Evolutionary conservation across 176 grass and related monocot genomes (phyloP).

Genomic region (Saccharum officinarum): DNA sequence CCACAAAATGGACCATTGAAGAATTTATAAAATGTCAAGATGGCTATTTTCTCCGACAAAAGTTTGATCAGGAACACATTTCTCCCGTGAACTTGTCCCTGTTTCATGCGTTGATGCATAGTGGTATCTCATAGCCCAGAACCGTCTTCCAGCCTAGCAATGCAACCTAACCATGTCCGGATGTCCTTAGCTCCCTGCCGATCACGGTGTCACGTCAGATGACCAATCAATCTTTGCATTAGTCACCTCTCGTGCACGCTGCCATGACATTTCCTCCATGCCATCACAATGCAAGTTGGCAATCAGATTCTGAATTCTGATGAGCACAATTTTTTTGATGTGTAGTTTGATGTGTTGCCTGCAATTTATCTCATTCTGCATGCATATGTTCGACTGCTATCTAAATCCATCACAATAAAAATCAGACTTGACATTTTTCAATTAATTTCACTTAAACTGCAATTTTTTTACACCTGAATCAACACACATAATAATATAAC

Average conservation of each 20-base stretch:
- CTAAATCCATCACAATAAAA: neutral
- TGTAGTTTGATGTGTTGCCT: slow-evolving; percentile 22
- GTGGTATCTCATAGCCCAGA: slow-evolving; percentile 43
- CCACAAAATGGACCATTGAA: slow-evolving; percentile 22
- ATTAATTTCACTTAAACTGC: neutral
- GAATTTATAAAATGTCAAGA: slow-evolving; percentile 14
- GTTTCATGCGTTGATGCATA: slow-evolving; percentile 33
- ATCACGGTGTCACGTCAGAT: slow-evolving; percentile 37
- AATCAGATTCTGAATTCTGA: slow-evolving; percentile 31
- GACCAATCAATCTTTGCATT: slow-evolving; percentile 19
- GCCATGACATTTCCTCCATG: slow-evolving; percentile 29
- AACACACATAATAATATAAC: neutral
- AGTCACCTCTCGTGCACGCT: slow-evolving; percentile 18
- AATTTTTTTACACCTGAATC: neutral
- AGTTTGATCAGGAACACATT: slow-evolving; percentile 34
- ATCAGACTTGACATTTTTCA: neutral
- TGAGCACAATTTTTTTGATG: neutral
- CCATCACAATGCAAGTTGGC: slow-evolving; percentile 11
- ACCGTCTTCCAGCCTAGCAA: slow-evolving; percentile 48
- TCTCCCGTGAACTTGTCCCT: slow-evolving; percentile 35
- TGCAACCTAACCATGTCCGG: slow-evolving; percentile 9
- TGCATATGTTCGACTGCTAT: neutral
- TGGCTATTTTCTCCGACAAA: slow-evolving; percentile 35
- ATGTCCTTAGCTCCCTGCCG: neutral
- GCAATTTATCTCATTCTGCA: slow-evolving; percentile 23